phyloP scores from a whole-genome alignment of 495 filamentous ascomycete species.

The Glutinoglossum americanum region DNA sequence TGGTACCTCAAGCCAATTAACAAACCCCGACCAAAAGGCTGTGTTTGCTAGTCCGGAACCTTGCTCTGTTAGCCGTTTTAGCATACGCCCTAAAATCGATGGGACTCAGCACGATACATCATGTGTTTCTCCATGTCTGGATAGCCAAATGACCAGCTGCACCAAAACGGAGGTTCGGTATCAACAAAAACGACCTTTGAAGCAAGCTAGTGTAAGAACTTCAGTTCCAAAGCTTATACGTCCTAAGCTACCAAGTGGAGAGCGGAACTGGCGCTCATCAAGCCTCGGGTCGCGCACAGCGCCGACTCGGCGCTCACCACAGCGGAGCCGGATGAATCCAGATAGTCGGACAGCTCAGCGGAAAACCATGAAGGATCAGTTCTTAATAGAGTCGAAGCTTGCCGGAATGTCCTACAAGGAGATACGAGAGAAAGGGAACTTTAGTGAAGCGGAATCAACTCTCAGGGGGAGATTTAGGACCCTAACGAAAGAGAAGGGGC shows the following conservation, averaged over 20 bases:
- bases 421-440: constrained; percentile 42
- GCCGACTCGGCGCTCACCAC: neutral
- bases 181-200: neutral
- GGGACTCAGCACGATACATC: neutral
- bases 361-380: constrained; percentile 29
- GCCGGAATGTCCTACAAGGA: constrained; percentile 60
- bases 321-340: neutral
- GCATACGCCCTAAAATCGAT: neutral
- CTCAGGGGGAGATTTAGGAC: constrained; percentile 61
- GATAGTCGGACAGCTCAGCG: neutral
- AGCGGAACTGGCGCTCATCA: neutral
- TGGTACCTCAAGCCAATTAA: neutral
- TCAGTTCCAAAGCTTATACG: neutral
- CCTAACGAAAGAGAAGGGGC: constrained; percentile 52
- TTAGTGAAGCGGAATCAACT: constrained; percentile 69
- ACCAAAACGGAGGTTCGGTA: neutral
- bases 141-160: neutral
- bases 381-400: constrained; percentile 39
- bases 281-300: neutral
- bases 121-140: neutral
- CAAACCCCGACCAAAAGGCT: neutral
- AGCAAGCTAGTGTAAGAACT: neutral
- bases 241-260: neutral
- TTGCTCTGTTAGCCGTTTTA: neutral
- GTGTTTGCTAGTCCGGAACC: neutral